Conservation (phyloP, 176 grass and related monocot species). For the Aegilops tauschii region DNA sequence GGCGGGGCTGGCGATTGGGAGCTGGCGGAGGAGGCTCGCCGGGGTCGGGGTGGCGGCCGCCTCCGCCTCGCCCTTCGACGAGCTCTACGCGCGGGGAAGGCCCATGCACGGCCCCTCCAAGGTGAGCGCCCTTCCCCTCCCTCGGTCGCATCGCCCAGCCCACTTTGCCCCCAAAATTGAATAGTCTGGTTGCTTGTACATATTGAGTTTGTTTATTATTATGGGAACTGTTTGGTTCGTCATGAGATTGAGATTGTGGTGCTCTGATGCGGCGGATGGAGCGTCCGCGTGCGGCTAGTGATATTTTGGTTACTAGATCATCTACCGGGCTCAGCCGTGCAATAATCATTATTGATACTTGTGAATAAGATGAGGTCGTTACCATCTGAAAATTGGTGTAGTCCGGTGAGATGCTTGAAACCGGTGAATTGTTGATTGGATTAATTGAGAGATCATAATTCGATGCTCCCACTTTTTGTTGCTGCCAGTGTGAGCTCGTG, state of each 20-base stretch:
- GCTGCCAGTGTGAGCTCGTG: neutral
- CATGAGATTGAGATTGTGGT: neutral
- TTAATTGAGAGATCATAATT: neutral
- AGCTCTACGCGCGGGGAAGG: conserved; percentile 54
- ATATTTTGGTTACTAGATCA: neutral
- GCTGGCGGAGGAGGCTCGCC: conserved; percentile 34
- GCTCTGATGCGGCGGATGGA: neutral
- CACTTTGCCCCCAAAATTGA: neutral
- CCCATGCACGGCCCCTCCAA: conserved; percentile 38
- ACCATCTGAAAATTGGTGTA: neutral
- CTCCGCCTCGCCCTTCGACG: conserved; percentile 69
- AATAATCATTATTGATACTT: neutral
- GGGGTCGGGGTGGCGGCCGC: conserved; percentile 38
- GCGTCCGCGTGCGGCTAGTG: neutral
- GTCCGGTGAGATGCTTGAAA: neutral
- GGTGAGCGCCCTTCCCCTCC: conserved; percentile 24
- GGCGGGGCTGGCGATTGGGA: neutral
- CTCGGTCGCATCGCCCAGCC: conserved; percentile 33
- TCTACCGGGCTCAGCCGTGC: neutral
- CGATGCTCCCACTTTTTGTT: neutral
- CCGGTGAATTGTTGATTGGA: neutral
- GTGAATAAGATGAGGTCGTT: neutral
- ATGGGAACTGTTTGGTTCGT: neutral
- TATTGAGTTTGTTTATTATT: neutral
- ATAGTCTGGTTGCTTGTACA: neutral